phyloP scores from a whole-genome alignment of 805 yeast species.

The Wickerhamomyces mucosus region DNA sequence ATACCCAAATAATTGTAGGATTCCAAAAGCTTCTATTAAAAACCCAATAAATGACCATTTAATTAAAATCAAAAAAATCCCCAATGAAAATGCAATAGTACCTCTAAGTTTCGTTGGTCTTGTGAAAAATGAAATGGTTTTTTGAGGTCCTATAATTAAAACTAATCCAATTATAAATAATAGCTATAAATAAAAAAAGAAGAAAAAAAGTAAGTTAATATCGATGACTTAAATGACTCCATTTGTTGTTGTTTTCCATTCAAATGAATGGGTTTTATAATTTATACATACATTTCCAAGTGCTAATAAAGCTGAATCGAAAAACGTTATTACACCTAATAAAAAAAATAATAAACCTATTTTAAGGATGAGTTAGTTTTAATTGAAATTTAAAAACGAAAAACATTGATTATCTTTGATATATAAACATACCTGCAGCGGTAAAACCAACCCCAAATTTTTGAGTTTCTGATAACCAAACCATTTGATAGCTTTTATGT shows the following conservation, averaged over 20 bases:
- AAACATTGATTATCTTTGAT: not conserved
- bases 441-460: conserved; percentile 88
- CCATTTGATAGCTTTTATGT: no score
- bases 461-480: conserved; percentile 13
- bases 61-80: conserved; percentile 64
- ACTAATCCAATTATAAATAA: conserved; percentile 54
- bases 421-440: conserved; percentile 48
- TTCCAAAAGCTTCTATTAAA: conserved; percentile 78
- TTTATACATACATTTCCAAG: conserved; percentile 76
- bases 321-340: conserved; percentile 75
- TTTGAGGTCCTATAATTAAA: conserved; percentile 79
- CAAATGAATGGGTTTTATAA: not conserved
- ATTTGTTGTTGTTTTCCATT: not conserved
- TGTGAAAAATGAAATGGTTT: conserved; percentile 74
- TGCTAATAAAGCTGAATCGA: conserved; percentile 83
- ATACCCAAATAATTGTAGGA: conserved; percentile 69
- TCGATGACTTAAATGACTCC: not conserved
- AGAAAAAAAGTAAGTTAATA: conserved; percentile 1
- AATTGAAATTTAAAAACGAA: not conserved
- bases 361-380: not conserved
- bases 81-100: conserved; percentile 65
- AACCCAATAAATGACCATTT: conserved; percentile 82
- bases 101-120: conserved; percentile 86
- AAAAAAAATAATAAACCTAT: conserved; percentile 60
- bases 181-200: conserved; percentile 9